Evolutionary conservation across 2,329 filamentous ascomycete genomes (phyloP).

Genomic region (Scedosporium aurantiacum): DNA sequence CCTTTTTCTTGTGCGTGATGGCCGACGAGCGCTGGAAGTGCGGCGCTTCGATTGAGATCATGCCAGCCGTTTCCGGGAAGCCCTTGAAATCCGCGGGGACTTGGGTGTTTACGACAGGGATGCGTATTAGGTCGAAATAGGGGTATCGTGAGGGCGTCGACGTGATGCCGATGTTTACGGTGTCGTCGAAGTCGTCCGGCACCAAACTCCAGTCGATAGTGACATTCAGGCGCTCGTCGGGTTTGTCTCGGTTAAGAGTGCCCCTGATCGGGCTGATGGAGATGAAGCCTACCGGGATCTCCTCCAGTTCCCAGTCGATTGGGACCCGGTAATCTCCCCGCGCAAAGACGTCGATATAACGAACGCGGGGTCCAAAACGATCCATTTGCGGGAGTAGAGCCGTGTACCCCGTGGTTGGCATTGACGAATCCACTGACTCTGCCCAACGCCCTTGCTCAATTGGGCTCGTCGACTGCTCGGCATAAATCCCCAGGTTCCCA

Average conservation of each 20-base stretch:
- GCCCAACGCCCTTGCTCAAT: constrained; percentile 42
- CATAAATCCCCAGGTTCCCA: constrained; percentile 40
- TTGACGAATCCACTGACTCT: constrained; percentile 32
- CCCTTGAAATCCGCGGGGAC: constrained; percentile 15
- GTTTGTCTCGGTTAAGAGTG: not conserved
- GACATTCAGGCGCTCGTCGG: not conserved
- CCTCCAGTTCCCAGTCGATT: constrained; percentile 10
- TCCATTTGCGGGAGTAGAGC: constrained; percentile 28
- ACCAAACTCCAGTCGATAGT: constrained; percentile 1
- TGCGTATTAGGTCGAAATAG: constrained; percentile 3
- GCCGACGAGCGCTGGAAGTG: constrained; percentile 12
- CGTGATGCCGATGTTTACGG: not conserved
- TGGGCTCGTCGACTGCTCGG: constrained; percentile 41
- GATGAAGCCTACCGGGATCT: constrained; percentile 7
- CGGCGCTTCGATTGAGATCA: constrained; percentile 18
- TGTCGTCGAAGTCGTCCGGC: not conserved
- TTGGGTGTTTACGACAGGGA: constrained; percentile 1
- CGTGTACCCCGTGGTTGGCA: constrained; percentile 18
- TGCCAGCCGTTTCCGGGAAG: constrained; percentile 17
- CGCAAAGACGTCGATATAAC: constrained; percentile 38
- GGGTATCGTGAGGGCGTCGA: not conserved
- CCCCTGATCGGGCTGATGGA: not conserved
- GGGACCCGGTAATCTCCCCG: constrained; percentile 25
- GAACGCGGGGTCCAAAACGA: constrained; percentile 29
- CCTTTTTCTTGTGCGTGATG: not conserved